phyloP scores from a whole-genome alignment of 805 yeast species.

The Sugiyamaella boreocaroliniensis region DNA sequence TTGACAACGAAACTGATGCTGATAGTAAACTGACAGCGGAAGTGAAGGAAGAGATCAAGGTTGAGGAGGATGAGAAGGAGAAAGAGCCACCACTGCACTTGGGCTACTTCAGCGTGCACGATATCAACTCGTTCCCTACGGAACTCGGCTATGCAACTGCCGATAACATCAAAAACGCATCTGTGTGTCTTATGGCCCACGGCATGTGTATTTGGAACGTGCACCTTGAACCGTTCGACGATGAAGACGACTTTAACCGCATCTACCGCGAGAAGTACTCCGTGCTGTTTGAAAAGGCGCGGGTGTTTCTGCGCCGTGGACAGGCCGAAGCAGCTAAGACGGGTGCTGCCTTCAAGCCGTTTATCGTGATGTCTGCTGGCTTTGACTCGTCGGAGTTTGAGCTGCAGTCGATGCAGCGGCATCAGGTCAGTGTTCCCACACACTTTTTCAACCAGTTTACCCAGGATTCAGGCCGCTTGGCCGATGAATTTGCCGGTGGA shows the following conservation, averaged over 20 bases:
- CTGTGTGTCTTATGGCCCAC: slow-evolving; percentile 71
- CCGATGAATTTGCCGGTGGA: slow-evolving; percentile 55
- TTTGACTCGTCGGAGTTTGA: slow-evolving; percentile 84
- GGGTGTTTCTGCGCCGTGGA: slow-evolving; percentile 44
- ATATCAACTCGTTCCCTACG: slow-evolving; percentile 79
- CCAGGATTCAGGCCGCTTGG: slow-evolving; percentile 61
- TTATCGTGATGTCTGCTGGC: slow-evolving; percentile 77
- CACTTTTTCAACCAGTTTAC: slow-evolving; percentile 69
- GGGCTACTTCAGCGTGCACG: slow-evolving; percentile 80
- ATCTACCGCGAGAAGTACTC: slow-evolving; percentile 57
- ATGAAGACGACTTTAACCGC: slow-evolving; percentile 57
- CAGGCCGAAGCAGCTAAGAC: slow-evolving; percentile 18
- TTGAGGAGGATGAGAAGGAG: neutral
- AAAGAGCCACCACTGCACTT: slow-evolving; percentile 45
- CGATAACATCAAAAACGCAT: slow-evolving; percentile 65
- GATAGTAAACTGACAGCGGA: neutral
- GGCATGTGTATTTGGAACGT: slow-evolving; percentile 78
- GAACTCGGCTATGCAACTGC: slow-evolving; percentile 71
- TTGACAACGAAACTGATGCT: slow-evolving; percentile 1
- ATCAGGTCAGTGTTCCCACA: slow-evolving; percentile 74
- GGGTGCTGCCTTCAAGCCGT: slow-evolving; percentile 43
- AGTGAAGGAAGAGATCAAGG: slow-evolving; percentile 16
- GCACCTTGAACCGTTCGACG: slow-evolving; percentile 60
- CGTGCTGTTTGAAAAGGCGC: slow-evolving; percentile 56
- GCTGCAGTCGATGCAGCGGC: slow-evolving; percentile 78